phyloP scores from a whole-genome alignment of 192 early-diverging fungal genomes.

The Coemansia sp. region DNA sequence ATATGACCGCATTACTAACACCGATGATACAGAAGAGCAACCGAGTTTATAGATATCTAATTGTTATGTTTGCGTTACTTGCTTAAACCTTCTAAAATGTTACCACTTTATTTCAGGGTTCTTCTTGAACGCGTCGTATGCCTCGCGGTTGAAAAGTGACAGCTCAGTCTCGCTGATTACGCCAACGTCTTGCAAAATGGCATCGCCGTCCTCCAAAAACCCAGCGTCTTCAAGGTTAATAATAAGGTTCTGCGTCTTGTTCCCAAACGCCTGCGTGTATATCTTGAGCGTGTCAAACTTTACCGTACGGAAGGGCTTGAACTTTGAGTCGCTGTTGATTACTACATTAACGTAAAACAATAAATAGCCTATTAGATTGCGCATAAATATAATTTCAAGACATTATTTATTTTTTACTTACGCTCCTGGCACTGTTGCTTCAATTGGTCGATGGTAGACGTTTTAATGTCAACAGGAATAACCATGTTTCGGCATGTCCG shows the following conservation, averaged over 20 bases:
- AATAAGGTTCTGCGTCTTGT: constrained; percentile 78
- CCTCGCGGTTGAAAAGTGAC: constrained; percentile 71
- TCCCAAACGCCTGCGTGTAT: constrained; percentile 42
- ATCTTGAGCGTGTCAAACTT: constrained; percentile 43
- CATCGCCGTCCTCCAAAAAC: constrained; percentile 61
- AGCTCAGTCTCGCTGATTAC: constrained; percentile 79
- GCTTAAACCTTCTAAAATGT: too few species aligned
- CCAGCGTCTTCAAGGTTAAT: constrained; percentile 79
- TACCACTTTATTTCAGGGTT: constrained; percentile 85
- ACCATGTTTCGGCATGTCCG: constrained; percentile 81
- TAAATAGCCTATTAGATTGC: not conserved
- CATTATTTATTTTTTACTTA: constrained; percentile 4
- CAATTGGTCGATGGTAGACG: constrained; percentile 60
- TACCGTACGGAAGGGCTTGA: constrained; percentile 32
- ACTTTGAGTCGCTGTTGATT: constrained; percentile 28
- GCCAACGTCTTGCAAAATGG: constrained; percentile 54
- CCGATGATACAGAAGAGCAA: too few species aligned
- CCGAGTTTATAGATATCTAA: too few species aligned
- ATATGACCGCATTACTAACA: constrained; percentile 10
- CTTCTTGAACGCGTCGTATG: constrained; percentile 70
- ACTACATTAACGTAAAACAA: constrained; percentile 8
- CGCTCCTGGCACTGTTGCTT: constrained; percentile 22
- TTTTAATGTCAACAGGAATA: constrained; percentile 67
- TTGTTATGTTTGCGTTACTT: too few species aligned
- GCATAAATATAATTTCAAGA: too few species aligned